Conservation (phyloP, 2,329 filamentous ascomycete species). For the Massarina eburnea region DNA sequence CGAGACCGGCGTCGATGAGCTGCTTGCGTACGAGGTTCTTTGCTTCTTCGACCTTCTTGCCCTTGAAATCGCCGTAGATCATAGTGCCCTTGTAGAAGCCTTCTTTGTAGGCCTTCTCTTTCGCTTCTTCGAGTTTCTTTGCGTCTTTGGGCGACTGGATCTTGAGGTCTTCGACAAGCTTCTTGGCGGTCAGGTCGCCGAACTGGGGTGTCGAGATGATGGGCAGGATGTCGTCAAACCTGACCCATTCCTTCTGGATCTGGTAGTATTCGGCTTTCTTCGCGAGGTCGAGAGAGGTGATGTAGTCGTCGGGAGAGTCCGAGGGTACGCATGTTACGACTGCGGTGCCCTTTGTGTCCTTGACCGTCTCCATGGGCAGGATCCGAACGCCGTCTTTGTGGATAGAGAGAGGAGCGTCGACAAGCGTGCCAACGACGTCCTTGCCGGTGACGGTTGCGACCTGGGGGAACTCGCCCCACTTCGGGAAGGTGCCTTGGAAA, state of each 20-base stretch:
- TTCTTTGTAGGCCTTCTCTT: conserved; percentile 95
- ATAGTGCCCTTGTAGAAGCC: conserved; percentile 95
- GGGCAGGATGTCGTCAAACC: conserved; percentile 77
- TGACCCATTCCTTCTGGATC: conserved; percentile 95
- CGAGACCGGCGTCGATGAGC: conserved; percentile 74
- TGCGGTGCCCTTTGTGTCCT: conserved; percentile 91
- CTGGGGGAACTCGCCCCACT: conserved; percentile 74
- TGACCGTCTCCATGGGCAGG: conserved; percentile 91
- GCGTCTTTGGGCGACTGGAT: conserved; percentile 95
- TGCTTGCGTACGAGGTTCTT: conserved; percentile 82
- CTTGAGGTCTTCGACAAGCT: conserved; percentile 88
- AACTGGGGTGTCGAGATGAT: conserved; percentile 78
- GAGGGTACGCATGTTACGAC: conserved; percentile 96
- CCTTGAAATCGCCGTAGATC: conserved; percentile 84
- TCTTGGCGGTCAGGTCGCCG: conserved; percentile 79
- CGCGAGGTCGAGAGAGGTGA: conserved; percentile 79
- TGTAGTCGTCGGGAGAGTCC: conserved; percentile 93
- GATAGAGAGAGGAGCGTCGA: conserved; percentile 81
- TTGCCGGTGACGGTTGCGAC: conserved; percentile 74
- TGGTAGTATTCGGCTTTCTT: conserved; percentile 95
- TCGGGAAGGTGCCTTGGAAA: conserved; percentile 82
- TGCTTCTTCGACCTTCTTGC: conserved; percentile 80
- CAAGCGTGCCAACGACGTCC: conserved; percentile 81
- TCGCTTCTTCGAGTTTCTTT: conserved; percentile 87
- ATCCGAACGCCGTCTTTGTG: conserved; percentile 84